phyloP scores from a whole-genome alignment of 73 alveolate species.

The Stentor coeruleus region DNA sequence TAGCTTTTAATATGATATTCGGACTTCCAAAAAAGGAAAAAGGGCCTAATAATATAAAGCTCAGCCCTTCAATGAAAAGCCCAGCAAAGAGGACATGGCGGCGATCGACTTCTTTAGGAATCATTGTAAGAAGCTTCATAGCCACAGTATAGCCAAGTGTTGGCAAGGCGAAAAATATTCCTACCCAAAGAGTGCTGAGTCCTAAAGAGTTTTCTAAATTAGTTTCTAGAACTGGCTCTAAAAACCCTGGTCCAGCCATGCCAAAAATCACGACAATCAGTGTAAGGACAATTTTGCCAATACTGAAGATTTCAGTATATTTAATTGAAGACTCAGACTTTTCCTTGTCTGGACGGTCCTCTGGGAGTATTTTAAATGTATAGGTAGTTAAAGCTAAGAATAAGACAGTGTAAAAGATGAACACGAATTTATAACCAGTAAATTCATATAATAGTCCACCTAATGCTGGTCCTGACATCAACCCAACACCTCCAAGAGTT shows the following conservation, averaged over 20 bases:
- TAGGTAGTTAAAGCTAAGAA: background rate
- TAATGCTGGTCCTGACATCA: constrained; percentile 52
- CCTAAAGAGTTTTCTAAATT: background rate
- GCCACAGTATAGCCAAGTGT: constrained; percentile 12
- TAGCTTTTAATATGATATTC: background rate
- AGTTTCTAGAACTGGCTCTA: constrained; percentile 17
- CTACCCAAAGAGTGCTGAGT: background rate
- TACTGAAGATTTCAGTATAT: background rate
- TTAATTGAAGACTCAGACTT: background rate
- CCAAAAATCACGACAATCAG: constrained; percentile 16
- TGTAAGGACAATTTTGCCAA: constrained; percentile 3
- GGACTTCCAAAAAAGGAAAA: background rate
- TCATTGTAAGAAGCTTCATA: background rate
- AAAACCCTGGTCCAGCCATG: constrained; percentile 23
- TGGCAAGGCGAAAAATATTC: background rate
- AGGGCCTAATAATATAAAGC: constrained; percentile 1
- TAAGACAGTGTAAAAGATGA: constrained; percentile 30
- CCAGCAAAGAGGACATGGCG: constrained; percentile 15
- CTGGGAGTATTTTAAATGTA: constrained; percentile 1
- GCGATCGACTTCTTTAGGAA: constrained; percentile 7
- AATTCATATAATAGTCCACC: constrained; percentile 43
- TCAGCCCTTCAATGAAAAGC: constrained; percentile 19
- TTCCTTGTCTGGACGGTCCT: background rate
- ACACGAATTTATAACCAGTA: constrained; percentile 39
- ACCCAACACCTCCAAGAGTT: constrained; percentile 51